Evolutionary conservation across 805 yeast genomes (phyloP), one percentile per base, ranked within the genome.

Genomic region (Babjeviella inositovora): DNA sequence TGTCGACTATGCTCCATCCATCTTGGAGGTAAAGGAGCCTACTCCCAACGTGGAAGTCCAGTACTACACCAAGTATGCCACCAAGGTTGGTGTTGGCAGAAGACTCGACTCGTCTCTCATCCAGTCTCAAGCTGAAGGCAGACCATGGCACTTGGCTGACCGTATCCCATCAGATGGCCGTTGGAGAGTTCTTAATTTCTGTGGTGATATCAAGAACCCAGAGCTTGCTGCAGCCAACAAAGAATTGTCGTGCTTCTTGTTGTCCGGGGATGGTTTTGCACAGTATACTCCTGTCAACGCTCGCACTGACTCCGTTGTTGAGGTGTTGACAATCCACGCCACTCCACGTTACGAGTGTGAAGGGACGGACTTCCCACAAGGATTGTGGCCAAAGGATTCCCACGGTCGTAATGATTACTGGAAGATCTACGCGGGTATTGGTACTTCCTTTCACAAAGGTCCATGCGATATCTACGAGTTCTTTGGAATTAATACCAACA

Each of bases 201-300:
- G 36, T 11, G 49, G 48, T 15, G 44, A 41, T 24, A 27, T 38
- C 20, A 13, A n/a, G 3, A 8, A 27, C 13, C 16, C 25, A 5
- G 16, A 28, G 13, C 23, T 27, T n/a, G 27, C 25, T 11, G 24
- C 33, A n/a, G 22, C 29, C 14, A 28, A 33, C 10, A 26, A 26
- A 21, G n/a, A n/a, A n/a, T n/a, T n/a, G n/a, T n/a, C n/a, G n/a
- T n/a, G n/a, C n/a, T n/a, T n/a, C n/a, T n/a, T n/a, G n/a, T n/a
- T n/a, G n/a, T n/a, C n/a, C n/a, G n/a, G n/a, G n/a, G n/a, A n/a
- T n/a, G n/a, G n/a, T n/a, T n/a, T n/a, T n/a, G n/a, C n/a, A n/a
- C n/a, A n/a, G n/a, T 43, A 29, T 30, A 44, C 50, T 5, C 50
- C 50, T 8, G 29, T 26, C 5, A 34, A 35, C 20, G 45, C 47